Conservation (phyloP, 345 rosid genomes). For the Dovyalis caffra region DNA sequence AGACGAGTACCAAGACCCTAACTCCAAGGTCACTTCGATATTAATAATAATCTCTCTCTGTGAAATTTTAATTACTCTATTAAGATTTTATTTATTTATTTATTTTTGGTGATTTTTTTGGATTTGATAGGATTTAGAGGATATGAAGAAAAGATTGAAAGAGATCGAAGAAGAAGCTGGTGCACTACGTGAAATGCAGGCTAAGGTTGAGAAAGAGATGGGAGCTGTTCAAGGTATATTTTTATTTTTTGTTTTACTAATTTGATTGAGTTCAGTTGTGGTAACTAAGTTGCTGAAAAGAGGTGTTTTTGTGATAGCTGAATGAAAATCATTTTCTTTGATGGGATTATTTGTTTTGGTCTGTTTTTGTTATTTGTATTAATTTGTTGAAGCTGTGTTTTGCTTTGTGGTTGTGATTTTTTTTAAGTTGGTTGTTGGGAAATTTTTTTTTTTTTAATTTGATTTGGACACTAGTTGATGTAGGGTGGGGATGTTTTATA, state of each 20-base stretch:
- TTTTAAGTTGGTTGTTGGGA: neutral
- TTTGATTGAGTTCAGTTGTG: neutral
- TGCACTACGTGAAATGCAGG: conserved; percentile 98
- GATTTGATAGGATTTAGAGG: conserved; percentile 75
- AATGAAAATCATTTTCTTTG: no score
- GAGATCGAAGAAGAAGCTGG: conserved; percentile 98
- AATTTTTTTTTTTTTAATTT: neutral
- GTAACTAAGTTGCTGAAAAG: neutral
- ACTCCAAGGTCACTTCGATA: conserved; percentile 49
- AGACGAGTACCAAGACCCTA: conserved; percentile 52
- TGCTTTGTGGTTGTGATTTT: neutral
- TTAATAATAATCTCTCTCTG: conserved; percentile 5
- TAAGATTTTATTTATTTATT: neutral
- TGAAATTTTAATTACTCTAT: neutral
- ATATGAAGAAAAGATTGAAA: conserved; percentile 91
- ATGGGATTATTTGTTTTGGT: neutral
- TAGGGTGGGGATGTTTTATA: neutral
- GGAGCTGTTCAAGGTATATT: conserved; percentile 80
- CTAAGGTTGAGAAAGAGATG: conserved; percentile 99
- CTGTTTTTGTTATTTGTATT: neutral
- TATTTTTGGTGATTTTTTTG: neutral
- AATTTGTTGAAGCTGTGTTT: neutral
- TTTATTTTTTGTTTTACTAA: conserved; percentile 9
- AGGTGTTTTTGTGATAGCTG: neutral
- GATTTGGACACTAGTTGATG: neutral